A percentile compares a stretch with the other conserved stretches of the same genome.
These are phyloP conservation scores for Phaeophleospora eucalypticola DNA, from an alignment of 2,329 filamentous ascomycete species.

Conservation along the genomic window DNA sequence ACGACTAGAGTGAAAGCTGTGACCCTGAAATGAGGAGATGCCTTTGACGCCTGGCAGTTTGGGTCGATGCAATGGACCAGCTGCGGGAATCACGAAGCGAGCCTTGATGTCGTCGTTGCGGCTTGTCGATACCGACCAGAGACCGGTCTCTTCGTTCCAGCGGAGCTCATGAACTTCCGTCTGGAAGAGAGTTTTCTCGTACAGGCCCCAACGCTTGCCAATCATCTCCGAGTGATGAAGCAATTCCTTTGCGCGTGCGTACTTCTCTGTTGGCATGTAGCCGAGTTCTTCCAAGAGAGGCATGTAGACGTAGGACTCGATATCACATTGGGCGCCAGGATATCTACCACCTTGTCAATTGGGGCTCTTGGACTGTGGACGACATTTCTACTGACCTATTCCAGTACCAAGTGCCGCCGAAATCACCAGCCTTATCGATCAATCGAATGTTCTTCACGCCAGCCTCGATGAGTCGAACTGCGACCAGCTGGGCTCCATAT, in stretches of 20 bases:
- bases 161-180: conserved; percentile 18
- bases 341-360: conserved; percentile 32
- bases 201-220: conserved; percentile 15
- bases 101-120: conserved; percentile 30
- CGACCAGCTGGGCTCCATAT: conserved; percentile 21
- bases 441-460: conserved; percentile 20
- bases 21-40: conserved; percentile 37
- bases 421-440: conserved; percentile 21
- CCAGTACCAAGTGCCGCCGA: conserved; percentile 45
- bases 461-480: conserved; percentile 20
- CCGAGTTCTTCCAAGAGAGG: conserved; percentile 43
- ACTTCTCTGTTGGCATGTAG: conserved; percentile 40
- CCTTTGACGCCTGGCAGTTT: conserved; percentile 45
- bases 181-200: conserved; percentile 42
- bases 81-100: conserved; percentile 39
- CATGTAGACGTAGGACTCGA: conserved; percentile 45
- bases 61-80: conserved; percentile 41
- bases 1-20: conserved; percentile 42
- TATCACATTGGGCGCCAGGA: conserved; percentile 47
- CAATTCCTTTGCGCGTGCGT: conserved; percentile 41
- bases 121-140: conserved; percentile 20
- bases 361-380: neutral
- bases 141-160: conserved; percentile 33
- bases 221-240: conserved; percentile 22
- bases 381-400: conserved; percentile 16